These are phyloP conservation scores for Colletotrichum lupini DNA, from an alignment of 2,329 filamentous ascomycete species.

Conservation along the genomic window DNA sequence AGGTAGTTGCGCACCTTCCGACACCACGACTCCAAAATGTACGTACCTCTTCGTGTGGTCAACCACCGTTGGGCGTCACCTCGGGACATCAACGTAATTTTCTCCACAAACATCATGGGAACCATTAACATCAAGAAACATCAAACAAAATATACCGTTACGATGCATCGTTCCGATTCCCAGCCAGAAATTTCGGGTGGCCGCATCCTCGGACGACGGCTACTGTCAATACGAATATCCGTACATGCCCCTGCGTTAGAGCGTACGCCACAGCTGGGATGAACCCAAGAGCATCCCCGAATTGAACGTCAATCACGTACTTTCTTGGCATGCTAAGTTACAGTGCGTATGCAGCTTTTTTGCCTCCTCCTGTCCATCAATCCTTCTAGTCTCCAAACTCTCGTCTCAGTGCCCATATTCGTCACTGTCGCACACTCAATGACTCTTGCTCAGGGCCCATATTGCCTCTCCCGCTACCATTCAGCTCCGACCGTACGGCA, in stretches of 20 bases:
- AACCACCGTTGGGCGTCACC: too few relatives aligned
- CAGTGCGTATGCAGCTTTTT: not conserved
- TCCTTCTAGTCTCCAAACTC: not conserved
- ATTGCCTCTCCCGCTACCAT: not conserved
- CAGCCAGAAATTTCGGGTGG: not conserved
- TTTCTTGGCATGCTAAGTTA: conserved; percentile 8
- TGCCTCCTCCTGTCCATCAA: conserved; percentile 27
- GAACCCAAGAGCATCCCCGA: conserved; percentile 17
- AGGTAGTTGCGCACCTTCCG: not conserved
- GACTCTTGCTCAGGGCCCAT: not conserved
- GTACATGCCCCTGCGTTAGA: conserved; percentile 32
- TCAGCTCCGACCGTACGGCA: conserved; percentile 15
- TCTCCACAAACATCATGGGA: too few relatives aligned
- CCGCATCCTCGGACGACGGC: conserved; percentile 12
- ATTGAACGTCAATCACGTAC: conserved; percentile 17
- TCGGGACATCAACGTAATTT: too few relatives aligned
- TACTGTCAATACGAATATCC: not conserved
- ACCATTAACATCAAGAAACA: not conserved
- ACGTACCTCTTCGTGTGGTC: not conserved
- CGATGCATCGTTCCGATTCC: conserved; percentile 24
- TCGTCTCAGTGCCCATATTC: not conserved
- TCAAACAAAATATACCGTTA: conserved; percentile 6
- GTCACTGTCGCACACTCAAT: not conserved
- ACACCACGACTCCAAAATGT: not conserved
- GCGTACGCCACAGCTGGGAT: conserved; percentile 21